Evolutionary conservation across 805 yeast genomes (phyloP), one percentile per base, ranked within the genome.

Genomic region (Tetrapisispora fleetii): DNA sequence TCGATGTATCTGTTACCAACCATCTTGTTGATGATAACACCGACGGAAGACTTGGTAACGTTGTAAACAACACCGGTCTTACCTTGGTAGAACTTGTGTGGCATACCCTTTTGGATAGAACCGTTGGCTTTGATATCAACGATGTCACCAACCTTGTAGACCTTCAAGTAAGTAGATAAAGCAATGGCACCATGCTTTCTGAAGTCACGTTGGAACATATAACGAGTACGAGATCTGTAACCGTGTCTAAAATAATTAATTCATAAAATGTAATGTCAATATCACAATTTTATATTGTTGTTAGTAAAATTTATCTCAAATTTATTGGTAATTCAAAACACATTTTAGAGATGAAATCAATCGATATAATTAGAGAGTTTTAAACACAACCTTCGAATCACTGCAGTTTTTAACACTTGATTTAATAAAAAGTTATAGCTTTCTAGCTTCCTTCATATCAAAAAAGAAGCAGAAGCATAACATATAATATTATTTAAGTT

Each of bases 51-150:
- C 83, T 87, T 93, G 85, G 99, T 91, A 64, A 93, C 95, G 83
- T 93, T 93, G 95, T 82, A 93, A 62, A 93, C 82, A 67, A 93
- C 87, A 84, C 99, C 99, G 63, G 99, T 93, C 84, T 90, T 93
- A 78, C 99, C 99, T 83, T 93, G 97, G 96, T 93, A 93, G 85
- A 80, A 90, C 81, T 93, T 93, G 89, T 88, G 96, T 75, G 99
- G 99, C 96, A 93, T 88, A 87, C 98, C 97, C 85, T 91, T 90
- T 75, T 93, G 98, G 81, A 90, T 80, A 64, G 99, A 81, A 82
- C 96, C 96, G 75, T 93, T 93, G 75, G 95, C 99, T 80, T 87
- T 91, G 81, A 93, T 90, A 77, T 93, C 99, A 70, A 93, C 99
- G 68, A 93, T 91, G 76, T 93, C 99, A 72, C 99, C 99, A 68